Percentiles rank a stretch among this genome's conserved stretches.
phyloP scores from a whole-genome alignment of 306 rosid genomes.

The Trifolium repens region DNA sequence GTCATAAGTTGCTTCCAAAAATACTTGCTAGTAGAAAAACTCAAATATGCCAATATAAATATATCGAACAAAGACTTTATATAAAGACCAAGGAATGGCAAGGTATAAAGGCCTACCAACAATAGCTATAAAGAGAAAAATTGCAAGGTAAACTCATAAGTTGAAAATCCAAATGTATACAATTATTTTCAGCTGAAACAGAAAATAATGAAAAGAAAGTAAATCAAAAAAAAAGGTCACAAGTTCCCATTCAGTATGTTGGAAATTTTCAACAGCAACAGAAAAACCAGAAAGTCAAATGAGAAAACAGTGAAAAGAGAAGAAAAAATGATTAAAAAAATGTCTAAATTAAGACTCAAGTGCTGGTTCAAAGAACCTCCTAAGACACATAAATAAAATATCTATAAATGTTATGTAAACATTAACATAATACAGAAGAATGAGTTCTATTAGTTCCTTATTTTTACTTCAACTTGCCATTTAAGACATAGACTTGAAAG shows the following conservation, averaged over 20 bases:
- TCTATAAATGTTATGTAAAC: background rate
- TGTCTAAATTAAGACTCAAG: constrained; percentile 29
- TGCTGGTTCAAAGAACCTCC: constrained; percentile 34
- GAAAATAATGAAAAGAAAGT: background rate
- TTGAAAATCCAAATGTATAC: background rate
- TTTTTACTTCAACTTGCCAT: constrained; percentile 33
- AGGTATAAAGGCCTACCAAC: background rate
- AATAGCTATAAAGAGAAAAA: background rate
- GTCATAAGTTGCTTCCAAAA: background rate
- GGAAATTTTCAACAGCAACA: constrained; percentile 25
- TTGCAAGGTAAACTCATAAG: background rate
- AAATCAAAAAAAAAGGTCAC: constrained; percentile 15
- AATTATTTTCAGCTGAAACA: background rate
- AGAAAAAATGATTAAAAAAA: background rate
- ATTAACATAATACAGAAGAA: constrained; percentile 18
- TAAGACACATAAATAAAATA: constrained; percentile 24
- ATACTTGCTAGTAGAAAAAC: background rate
- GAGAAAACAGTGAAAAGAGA: constrained; percentile 11
- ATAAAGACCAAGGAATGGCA: constrained; percentile 17
- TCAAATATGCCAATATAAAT: background rate
- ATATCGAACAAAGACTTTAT: constrained; percentile 24
- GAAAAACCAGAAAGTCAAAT: constrained; percentile 34
- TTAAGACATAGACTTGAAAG: constrained; percentile 22
- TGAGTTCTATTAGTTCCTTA: constrained; percentile 11
- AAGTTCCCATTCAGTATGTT: constrained; percentile 25